Evolutionary conservation across 805 yeast genomes (phyloP).

Genomic region (Yamadazyma phyllophila): DNA sequence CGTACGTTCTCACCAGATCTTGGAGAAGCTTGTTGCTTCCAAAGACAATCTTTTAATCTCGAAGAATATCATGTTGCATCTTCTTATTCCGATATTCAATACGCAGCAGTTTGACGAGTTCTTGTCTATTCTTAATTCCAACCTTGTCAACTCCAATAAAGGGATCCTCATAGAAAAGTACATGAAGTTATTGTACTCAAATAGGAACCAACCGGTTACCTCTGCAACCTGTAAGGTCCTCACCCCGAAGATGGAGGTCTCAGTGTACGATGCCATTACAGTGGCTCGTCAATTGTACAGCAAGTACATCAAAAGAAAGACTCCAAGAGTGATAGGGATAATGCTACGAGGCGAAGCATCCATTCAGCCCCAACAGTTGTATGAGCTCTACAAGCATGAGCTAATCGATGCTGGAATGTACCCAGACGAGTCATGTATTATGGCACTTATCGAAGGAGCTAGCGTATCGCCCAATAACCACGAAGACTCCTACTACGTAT

Average conservation of each 20-base stretch:
- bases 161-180: constrained; percentile 27
- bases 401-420: constrained; percentile 14
- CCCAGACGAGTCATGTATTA: constrained; percentile 32
- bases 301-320: constrained; percentile 19
- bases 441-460: constrained; percentile 52
- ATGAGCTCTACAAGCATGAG: constrained; percentile 27
- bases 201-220: not conserved
- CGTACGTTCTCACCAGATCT: constrained; percentile 24
- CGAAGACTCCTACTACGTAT: constrained; percentile 26
- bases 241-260: not conserved
- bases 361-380: constrained; percentile 27
- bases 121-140: constrained; percentile 12
- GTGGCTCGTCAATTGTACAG: constrained; percentile 22
- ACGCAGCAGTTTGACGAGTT: constrained; percentile 11
- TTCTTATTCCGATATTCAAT: constrained; percentile 28
- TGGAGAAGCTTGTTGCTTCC: constrained; percentile 23
- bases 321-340: constrained; percentile 27
- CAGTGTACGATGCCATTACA: not conserved
- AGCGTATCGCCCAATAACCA: constrained; percentile 16
- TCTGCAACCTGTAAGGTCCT: not conserved
- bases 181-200: constrained; percentile 23
- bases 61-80: constrained; percentile 28
- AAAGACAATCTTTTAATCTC: constrained; percentile 25
- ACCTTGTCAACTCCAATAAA: constrained; percentile 1
- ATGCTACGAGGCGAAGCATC: constrained; percentile 38